A percentile compares a stretch with the other conserved stretches of the same genome.
phyloP scores from a whole-genome alignment of 352 stramenopile species.

The Phytophthora rubi region DNA sequence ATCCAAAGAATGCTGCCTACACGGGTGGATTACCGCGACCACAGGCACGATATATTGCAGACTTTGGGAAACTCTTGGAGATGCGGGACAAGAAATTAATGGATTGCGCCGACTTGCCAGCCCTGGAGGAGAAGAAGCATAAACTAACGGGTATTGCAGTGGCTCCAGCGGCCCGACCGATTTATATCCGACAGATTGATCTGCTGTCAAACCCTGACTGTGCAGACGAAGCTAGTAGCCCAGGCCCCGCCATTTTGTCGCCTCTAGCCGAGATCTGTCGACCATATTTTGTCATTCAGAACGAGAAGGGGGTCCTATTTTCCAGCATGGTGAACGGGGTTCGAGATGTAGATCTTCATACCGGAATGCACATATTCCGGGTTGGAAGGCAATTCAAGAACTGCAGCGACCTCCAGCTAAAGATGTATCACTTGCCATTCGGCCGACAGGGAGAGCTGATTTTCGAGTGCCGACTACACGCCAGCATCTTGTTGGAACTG shows the following conservation, averaged over 20 bases:
- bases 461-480: constrained; percentile 76
- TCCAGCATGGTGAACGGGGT: constrained; percentile 88
- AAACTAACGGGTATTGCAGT: constrained; percentile 84
- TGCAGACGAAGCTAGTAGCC: constrained; percentile 11
- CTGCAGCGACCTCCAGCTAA: constrained; percentile 76
- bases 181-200: constrained; percentile 86
- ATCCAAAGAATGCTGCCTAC: constrained; percentile 78
- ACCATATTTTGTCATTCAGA: constrained; percentile 89
- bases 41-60: constrained; percentile 78
- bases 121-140: constrained; percentile 69
- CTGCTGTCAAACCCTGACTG: constrained; percentile 47
- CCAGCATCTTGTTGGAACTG: constrained; percentile 78
- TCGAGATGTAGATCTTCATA: constrained; percentile 63
- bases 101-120: constrained; percentile 48
- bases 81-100: constrained; percentile 74
- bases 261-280: constrained; percentile 51
- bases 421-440: constrained; percentile 91
- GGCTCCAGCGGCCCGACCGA: constrained; percentile 61
- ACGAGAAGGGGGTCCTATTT: constrained; percentile 86
- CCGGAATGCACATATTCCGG: constrained; percentile 64
- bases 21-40: constrained; percentile 68
- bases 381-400: constrained; percentile 67
- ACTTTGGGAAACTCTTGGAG: constrained; percentile 80
- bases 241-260: constrained; percentile 6
- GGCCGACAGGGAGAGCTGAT: constrained; percentile 83